Evolutionary conservation across 257 asterid genomes (phyloP).

Genomic region (Solanum medicagineum): DNA sequence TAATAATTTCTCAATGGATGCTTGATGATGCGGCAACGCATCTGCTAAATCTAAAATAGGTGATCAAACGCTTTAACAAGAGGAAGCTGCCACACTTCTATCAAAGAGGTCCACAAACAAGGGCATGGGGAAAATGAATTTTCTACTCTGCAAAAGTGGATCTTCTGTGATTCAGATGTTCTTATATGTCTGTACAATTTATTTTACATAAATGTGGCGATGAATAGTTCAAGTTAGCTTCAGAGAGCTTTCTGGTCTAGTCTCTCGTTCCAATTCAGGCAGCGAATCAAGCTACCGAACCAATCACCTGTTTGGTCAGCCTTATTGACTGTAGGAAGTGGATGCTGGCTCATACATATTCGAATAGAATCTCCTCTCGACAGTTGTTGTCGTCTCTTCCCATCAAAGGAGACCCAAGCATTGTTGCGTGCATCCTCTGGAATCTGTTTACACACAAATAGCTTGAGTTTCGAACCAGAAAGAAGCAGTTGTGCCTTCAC

Average conservation of each 20-base stretch:
- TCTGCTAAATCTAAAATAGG: neutral
- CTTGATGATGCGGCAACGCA: neutral
- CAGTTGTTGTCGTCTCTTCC: constrained; percentile 94
- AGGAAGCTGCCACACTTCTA: neutral
- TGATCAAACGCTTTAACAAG: neutral
- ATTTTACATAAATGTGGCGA: constrained; percentile 13
- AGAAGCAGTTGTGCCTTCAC: neutral
- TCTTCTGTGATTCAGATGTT: neutral
- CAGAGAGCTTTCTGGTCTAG: constrained; percentile 89
- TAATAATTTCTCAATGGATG: neutral
- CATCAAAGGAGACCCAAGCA: constrained; percentile 97
- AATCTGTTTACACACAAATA: constrained; percentile 22
- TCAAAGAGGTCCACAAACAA: neutral
- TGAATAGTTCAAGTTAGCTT: neutral
- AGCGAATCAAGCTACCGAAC: constrained; percentile 91
- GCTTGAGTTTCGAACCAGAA: neutral
- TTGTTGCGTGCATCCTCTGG: constrained; percentile 92
- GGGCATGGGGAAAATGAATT: neutral
- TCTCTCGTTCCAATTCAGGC: constrained; percentile 98
- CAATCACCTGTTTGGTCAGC: constrained; percentile 93
- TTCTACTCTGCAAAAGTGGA: neutral
- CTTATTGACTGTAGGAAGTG: constrained; percentile 93
- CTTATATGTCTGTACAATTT: constrained; percentile 31
- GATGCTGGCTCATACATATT: constrained; percentile 91
- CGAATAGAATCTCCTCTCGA: constrained; percentile 85